Conservation (phyloP, 106 monocot species). For the Phalaenopsis equestris region DNA sequence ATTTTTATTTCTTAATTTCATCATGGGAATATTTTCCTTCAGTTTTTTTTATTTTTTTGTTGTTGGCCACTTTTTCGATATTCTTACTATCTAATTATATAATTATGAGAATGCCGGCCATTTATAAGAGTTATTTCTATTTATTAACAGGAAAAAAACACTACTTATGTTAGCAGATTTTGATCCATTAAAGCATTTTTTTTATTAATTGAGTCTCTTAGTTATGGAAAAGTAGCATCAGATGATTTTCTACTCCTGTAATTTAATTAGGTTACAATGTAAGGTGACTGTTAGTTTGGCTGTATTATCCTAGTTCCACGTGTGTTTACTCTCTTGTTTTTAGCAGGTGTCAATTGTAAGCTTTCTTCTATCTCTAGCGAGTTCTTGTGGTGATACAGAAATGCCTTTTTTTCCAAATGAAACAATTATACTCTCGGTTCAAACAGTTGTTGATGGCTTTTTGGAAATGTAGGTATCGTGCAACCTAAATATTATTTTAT, state of each 20-base stretch:
- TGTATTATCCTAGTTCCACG: background rate
- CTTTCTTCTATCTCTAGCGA: conserved; percentile 64
- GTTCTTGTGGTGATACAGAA: conserved; percentile 35
- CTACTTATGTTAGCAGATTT: background rate
- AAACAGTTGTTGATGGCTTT: conserved; percentile 86
- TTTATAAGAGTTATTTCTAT: background rate
- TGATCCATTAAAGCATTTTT: background rate
- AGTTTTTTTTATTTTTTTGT: background rate
- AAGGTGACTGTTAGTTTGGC: background rate
- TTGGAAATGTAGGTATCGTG: conserved; percentile 59
- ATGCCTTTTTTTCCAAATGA: conserved; percentile 62
- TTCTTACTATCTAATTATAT: background rate
- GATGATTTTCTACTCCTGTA: background rate
- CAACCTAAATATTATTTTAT: background rate
- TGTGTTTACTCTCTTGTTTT: background rate
- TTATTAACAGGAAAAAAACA: too few species aligned
- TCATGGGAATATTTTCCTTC: background rate
- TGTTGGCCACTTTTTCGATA: background rate
- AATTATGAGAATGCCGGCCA: background rate
- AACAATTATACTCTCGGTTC: conserved; percentile 35
- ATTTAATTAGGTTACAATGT: background rate
- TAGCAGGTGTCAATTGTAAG: conserved; percentile 83
- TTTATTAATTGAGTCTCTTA: background rate
- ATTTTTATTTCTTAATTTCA: background rate
- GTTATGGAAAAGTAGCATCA: background rate